A percentile compares a stretch with the other conserved stretches of the same genome.
Evolutionary conservation across 805 yeast genomes (phyloP).

Genomic region (Ogataea salicorniae): DNA sequence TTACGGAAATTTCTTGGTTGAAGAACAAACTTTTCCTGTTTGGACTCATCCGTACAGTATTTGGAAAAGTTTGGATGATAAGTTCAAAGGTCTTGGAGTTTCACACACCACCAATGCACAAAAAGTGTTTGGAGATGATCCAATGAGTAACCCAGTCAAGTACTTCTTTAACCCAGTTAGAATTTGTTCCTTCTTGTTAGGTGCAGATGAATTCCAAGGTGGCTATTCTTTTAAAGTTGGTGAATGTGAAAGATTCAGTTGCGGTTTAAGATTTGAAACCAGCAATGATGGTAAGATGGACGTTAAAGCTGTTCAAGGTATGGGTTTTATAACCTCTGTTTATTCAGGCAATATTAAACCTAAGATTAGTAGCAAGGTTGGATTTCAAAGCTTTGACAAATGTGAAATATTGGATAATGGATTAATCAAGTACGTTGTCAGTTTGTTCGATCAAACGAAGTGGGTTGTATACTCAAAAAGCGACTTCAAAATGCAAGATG

Average conservation of each 20-base stretch:
- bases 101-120: constrained; percentile 57
- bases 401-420: constrained; percentile 33
- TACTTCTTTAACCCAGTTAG: constrained; percentile 68
- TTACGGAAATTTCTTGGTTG: constrained; percentile 67
- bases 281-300: constrained; percentile 25
- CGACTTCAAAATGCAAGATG: constrained; percentile 13
- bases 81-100: constrained; percentile 56
- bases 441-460: constrained; percentile 47
- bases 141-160: constrained; percentile 34
- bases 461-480: constrained; percentile 58
- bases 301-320: constrained; percentile 71
- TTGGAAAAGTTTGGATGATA: constrained; percentile 47
- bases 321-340: constrained; percentile 70
- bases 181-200: constrained; percentile 54
- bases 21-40: constrained; percentile 58
- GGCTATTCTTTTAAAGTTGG: constrained; percentile 23
- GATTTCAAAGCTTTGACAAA: constrained; percentile 47
- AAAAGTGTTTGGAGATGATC: constrained; percentile 66
- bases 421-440: constrained; percentile 49
- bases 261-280: constrained; percentile 30
- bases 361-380: constrained; percentile 55
- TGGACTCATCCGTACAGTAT: constrained; percentile 83
- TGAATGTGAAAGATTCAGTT: constrained; percentile 29
- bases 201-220: constrained; percentile 38
- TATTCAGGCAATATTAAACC: constrained; percentile 49